phyloP scores from a whole-genome alignment of 2,329 filamentous ascomycete species.

The Neophaeococcomyces mojaviensis region DNA sequence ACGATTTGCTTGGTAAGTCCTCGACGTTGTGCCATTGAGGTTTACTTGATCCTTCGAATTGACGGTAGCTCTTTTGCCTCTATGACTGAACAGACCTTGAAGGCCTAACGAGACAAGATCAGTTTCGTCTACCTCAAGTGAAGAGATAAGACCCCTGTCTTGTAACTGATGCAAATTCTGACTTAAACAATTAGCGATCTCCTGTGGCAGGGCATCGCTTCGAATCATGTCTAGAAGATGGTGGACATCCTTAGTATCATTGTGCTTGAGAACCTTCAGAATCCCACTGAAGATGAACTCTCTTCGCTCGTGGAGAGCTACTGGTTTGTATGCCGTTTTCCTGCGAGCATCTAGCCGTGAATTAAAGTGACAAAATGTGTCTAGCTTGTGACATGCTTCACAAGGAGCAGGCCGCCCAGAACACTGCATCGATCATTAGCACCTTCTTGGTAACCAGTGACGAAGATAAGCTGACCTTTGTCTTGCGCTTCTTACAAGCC shows the following conservation, averaged over 20 bases:
- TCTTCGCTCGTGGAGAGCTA: slow-evolving; percentile 9
- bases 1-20: no score
- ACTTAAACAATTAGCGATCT: slow-evolving; percentile 5
- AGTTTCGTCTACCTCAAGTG: slow-evolving; percentile 2
- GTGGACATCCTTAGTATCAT: neutral
- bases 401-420: slow-evolving; percentile 9
- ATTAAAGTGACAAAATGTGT: slow-evolving; percentile 13
- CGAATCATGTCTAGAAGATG: slow-evolving; percentile 3
- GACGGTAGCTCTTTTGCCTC: neutral
- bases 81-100: slow-evolving; percentile 8
- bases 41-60: neutral
- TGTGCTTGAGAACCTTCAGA: slow-evolving; percentile 15
- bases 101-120: slow-evolving; percentile 7
- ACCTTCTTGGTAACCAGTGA: neutral
- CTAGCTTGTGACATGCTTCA: slow-evolving; percentile 8
- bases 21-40: neutral
- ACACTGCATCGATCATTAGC: slow-evolving; percentile 1
- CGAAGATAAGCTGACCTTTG: slow-evolving; percentile 3
- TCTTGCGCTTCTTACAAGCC: slow-evolving; percentile 12
- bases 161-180: slow-evolving; percentile 2
- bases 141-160: neutral
- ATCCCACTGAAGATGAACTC: slow-evolving; percentile 10
- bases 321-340: slow-evolving; percentile 10
- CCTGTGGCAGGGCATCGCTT: neutral
- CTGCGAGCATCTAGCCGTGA: slow-evolving; percentile 9